Percentiles rank a stretch among this genome's conserved stretches.
These are phyloP conservation scores for Fusarium ambrosium DNA, from an alignment of 2,329 filamentous ascomycete genomes.

Conservation along the genomic window DNA sequence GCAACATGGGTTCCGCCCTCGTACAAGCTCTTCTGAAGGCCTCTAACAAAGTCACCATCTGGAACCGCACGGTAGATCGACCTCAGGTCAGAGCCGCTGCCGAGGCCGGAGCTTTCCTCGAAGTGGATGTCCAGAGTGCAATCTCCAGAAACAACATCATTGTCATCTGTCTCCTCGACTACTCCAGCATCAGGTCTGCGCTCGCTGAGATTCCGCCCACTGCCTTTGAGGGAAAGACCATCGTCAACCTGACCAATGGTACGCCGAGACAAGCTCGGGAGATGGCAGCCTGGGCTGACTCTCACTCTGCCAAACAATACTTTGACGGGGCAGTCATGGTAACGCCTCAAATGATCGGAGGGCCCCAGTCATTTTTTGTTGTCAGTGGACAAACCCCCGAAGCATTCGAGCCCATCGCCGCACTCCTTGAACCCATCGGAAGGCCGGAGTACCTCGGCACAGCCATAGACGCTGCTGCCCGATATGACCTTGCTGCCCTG, in stretches of 20 bases:
- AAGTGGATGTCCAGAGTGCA: background rate
- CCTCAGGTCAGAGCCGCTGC: background rate
- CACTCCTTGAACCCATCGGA: background rate
- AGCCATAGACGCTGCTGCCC: background rate
- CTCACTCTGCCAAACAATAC: background rate
- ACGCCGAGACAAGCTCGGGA: background rate
- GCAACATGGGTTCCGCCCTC: background rate
- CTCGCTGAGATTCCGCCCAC: background rate
- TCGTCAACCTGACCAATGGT: background rate
- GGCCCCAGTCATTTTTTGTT: background rate
- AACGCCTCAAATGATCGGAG: background rate
- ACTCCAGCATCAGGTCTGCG: background rate
- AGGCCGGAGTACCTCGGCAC: background rate
- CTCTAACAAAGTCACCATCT: background rate
- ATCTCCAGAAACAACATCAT: background rate
- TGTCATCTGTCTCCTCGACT: background rate
- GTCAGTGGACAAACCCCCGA: background rate
- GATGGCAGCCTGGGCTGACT: background rate
- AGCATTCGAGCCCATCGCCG: background rate
- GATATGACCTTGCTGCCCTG: conserved; percentile 14
- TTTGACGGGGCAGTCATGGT: background rate
- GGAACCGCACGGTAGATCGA: background rate
- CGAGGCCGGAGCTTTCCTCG: background rate
- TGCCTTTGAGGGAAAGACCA: background rate
- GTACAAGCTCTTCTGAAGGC: background rate